Conservation (phyloP, 805 yeast genomes). For the Scheffersomyces spartinae region DNA sequence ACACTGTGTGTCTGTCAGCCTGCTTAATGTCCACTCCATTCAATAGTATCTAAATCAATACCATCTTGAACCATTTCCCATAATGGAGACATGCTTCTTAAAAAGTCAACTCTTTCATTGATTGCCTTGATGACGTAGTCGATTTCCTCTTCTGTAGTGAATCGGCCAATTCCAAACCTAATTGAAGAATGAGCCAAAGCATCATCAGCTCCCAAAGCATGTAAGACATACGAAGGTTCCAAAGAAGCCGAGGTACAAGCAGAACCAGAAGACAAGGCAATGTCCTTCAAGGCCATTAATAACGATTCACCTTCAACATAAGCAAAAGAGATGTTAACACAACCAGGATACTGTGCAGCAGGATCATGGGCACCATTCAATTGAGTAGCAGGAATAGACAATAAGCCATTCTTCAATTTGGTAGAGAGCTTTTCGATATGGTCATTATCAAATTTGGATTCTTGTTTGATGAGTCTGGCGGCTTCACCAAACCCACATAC, state of each 20-base stretch:
- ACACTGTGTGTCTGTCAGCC: too few species aligned
- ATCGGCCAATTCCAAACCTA: slow-evolving; percentile 93
- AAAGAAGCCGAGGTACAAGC: slow-evolving; percentile 98
- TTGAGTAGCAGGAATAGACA: slow-evolving; percentile 79
- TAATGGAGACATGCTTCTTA: slow-evolving; percentile 86
- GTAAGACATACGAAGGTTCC: slow-evolving; percentile 94
- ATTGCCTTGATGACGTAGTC: slow-evolving; percentile 90
- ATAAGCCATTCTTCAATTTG: slow-evolving; percentile 60
- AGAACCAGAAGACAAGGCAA: slow-evolving; percentile 91
- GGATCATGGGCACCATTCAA: slow-evolving; percentile 75
- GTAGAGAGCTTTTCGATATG: slow-evolving; percentile 65
- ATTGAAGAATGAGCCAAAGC: slow-evolving; percentile 98
- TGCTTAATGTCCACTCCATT: slow-evolving; percentile 90
- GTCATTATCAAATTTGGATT: slow-evolving; percentile 49
- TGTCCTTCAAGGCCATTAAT: slow-evolving; percentile 94
- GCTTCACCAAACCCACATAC: slow-evolving; percentile 97
- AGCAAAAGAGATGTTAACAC: slow-evolving; percentile 94
- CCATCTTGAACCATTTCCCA: slow-evolving; percentile 99
- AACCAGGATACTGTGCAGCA: slow-evolving; percentile 59
- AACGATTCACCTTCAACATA: slow-evolving; percentile 97
- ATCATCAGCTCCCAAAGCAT: slow-evolving; percentile 95
- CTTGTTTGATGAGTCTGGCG: slow-evolving; percentile 68
- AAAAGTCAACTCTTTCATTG: slow-evolving; percentile 76
- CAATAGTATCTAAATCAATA: slow-evolving; percentile 83
- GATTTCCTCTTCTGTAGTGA: slow-evolving; percentile 91